phyloP scores from a whole-genome alignment of 2,329 filamentous ascomycete species.

The Fusarium pilosicola region DNA sequence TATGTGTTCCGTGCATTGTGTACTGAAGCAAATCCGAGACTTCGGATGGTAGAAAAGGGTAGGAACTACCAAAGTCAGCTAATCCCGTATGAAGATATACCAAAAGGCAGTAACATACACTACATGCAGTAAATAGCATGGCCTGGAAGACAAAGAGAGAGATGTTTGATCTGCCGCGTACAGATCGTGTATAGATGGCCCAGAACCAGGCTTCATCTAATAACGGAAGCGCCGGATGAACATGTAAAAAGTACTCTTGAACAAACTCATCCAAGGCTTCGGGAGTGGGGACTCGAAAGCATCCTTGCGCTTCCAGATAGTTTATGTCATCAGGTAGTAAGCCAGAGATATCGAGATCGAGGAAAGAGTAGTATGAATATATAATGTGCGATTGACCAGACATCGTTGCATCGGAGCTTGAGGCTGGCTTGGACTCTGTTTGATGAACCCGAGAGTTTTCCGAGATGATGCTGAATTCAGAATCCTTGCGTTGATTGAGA shows the following conservation, averaged over 20 bases:
- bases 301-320: slow-evolving; percentile 22
- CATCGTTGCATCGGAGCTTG: neutral
- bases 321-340: slow-evolving; percentile 15
- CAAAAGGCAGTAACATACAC: neutral
- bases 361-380: slow-evolving; percentile 22
- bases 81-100: too few species aligned
- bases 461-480: neutral
- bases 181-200: slow-evolving; percentile 4
- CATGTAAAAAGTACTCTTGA: neutral
- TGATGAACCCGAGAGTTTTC: neutral
- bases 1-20: slow-evolving; percentile 17
- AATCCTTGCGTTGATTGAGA: neutral
- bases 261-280: slow-evolving; percentile 6
- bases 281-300: slow-evolving; percentile 19
- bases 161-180: neutral
- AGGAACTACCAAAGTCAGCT: slow-evolving; percentile 12
- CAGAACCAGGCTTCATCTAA: slow-evolving; percentile 13
- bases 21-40: slow-evolving; percentile 18
- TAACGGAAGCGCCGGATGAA: neutral
- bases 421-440: neutral
- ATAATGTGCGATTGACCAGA: slow-evolving; percentile 13
- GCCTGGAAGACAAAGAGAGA: slow-evolving; percentile 26
- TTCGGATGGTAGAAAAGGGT: neutral
- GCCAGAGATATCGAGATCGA: slow-evolving; percentile 13
- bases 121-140: slow-evolving; percentile 27